phyloP scores from a whole-genome alignment of 768 basidiomycete species.

The Tulasnella sp. region DNA sequence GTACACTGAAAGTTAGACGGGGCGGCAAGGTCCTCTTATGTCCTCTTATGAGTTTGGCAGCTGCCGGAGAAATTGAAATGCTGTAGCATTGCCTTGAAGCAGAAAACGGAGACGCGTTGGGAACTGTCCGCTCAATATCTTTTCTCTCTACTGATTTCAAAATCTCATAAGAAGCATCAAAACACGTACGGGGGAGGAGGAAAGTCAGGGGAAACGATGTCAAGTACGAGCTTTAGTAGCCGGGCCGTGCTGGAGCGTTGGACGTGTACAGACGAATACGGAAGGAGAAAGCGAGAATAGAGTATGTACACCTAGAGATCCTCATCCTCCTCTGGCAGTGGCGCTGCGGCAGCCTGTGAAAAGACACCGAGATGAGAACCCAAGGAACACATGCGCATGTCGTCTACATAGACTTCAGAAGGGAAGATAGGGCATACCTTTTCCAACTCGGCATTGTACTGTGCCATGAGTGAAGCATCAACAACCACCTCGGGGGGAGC shows the following conservation, averaged over 20 bases:
- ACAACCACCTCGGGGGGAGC: constrained; percentile 87
- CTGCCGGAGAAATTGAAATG: too few relatives aligned
- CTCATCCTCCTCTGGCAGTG: constrained; percentile 96
- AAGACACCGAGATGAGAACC: background rate
- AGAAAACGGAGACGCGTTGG: too few relatives aligned
- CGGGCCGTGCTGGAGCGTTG: background rate
- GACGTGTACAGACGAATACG: background rate
- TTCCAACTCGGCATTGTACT: constrained; percentile 70
- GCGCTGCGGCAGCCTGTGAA: constrained; percentile 70
- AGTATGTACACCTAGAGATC: constrained; percentile 43
- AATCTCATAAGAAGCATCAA: too few relatives aligned
- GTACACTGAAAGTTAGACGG: constrained; percentile 44
- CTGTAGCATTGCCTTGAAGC: too few relatives aligned
- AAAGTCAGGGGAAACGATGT: too few relatives aligned
- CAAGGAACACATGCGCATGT: background rate
- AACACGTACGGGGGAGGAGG: too few relatives aligned
- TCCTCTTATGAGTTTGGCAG: too few relatives aligned
- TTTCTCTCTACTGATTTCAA: too few relatives aligned
- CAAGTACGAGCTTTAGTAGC: background rate
- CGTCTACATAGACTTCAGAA: background rate
- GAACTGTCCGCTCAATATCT: too few relatives aligned
- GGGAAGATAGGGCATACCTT: constrained; percentile 36
- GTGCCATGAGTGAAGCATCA: constrained; percentile 63
- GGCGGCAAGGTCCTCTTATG: too few relatives aligned
- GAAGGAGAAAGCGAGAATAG: too few relatives aligned